These are phyloP conservation scores for Phytophthora ramorum DNA, from an alignment of 352 stramenopile species.

Conservation along the genomic window DNA sequence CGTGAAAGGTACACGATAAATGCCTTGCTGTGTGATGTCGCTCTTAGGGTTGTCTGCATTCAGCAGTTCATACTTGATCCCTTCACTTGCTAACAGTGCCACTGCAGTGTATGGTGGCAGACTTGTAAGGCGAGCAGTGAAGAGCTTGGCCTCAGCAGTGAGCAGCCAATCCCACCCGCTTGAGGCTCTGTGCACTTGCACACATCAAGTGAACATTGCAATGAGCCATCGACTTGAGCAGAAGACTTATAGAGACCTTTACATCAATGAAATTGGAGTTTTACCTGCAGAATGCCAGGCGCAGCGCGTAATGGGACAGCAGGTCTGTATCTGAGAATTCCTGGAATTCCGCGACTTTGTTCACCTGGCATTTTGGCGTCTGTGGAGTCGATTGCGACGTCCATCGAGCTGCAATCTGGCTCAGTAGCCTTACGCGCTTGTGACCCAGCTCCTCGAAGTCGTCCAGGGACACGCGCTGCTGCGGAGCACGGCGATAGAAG, in stretches of 20 bases:
- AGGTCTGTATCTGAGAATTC: constrained; percentile 35
- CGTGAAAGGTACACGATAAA: constrained; percentile 62
- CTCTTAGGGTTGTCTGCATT: constrained; percentile 19
- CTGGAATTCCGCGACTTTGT: constrained; percentile 24
- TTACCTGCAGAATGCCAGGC: constrained; percentile 65
- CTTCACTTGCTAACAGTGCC: constrained; percentile 42
- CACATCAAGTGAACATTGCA: constrained; percentile 10
- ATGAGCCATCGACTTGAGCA: not conserved
- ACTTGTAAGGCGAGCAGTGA: constrained; percentile 36
- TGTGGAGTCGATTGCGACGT: not conserved
- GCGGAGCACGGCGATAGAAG: constrained; percentile 90
- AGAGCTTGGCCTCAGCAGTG: constrained; percentile 53
- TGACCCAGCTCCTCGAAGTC: constrained; percentile 93
- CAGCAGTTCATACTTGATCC: constrained; percentile 38
- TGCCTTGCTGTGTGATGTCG: constrained; percentile 24
- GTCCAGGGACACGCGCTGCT: constrained; percentile 91
- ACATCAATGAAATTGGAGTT: not conserved
- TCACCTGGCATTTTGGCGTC: not conserved
- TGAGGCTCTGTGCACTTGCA: constrained; percentile 41
- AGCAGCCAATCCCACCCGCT: constrained; percentile 64
- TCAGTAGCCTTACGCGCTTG: constrained; percentile 70
- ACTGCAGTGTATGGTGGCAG: constrained; percentile 32
- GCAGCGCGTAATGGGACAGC: constrained; percentile 57
- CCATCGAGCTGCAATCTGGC: constrained; percentile 24
- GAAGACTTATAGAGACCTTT: not conserved